Evolutionary conservation across 805 yeast genomes (phyloP).

Genomic region (fission yeast (Schizosaccharomyces pombe)): ASM294v3 CU329670.1:4823001-4823500

Average conservation of each 20-base stretch:
- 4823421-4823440: conserved; percentile 22
- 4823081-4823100: conserved; percentile 29
- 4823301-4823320: background rate
- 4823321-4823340: no score
- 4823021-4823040: conserved; percentile 28
- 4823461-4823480: conserved; percentile 1
- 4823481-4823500: conserved; percentile 42
- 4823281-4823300: no score
- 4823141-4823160: conserved; percentile 10
- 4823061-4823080: conserved; percentile 35
- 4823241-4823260: no score
- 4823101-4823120: conserved; percentile 53
- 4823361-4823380: conserved; percentile 39
- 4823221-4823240: no score
- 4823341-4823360: background rate
- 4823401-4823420: background rate
- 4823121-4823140: conserved; percentile 75
- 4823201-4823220: no score
- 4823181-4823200: background rate
- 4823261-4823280: no score
- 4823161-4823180: background rate
- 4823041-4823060: conserved; percentile 57
- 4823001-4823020: conserved; percentile 13
- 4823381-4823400: conserved; percentile 22
- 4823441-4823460: conserved; percentile 31